A percentile compares a stretch with the other conserved stretches of the same genome.
Evolutionary conservation across 768 basidiomycete genomes (phyloP).

Genomic region (Rhodocollybia butyracea): DNA sequence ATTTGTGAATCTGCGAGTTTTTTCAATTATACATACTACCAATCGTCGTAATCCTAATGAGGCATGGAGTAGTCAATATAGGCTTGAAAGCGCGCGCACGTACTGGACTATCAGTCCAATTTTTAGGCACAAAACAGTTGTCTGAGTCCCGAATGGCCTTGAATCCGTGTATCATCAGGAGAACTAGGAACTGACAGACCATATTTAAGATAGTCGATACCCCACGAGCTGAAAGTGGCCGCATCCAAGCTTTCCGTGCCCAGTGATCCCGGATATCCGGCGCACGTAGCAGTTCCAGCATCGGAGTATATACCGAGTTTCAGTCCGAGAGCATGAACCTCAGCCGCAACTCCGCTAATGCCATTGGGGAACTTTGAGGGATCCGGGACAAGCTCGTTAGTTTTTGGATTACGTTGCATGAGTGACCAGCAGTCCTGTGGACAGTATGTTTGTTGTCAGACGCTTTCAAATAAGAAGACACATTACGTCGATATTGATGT

Average conservation of each 20-base stretch:
- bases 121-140: slow-evolving; percentile 51
- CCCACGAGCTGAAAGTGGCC: slow-evolving; percentile 49
- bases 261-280: slow-evolving; percentile 54
- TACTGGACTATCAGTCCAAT: slow-evolving; percentile 45
- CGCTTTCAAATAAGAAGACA: slow-evolving; percentile 8
- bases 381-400: slow-evolving; percentile 44
- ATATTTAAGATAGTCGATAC: slow-evolving; percentile 57
- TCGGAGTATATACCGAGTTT: slow-evolving; percentile 31
- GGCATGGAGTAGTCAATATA: slow-evolving; percentile 14
- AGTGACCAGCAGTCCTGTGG: slow-evolving; percentile 48
- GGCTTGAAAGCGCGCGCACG: slow-evolving; percentile 10
- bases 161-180: neutral
- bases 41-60: slow-evolving; percentile 38
- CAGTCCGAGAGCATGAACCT: slow-evolving; percentile 14
- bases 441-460: neutral
- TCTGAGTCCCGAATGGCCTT: slow-evolving; percentile 23
- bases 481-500: slow-evolving; percentile 52
- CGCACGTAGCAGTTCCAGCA: slow-evolving; percentile 50
- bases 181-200: slow-evolving; percentile 25
- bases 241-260: slow-evolving; percentile 49
- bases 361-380: slow-evolving; percentile 52
- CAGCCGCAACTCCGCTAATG: slow-evolving; percentile 38
- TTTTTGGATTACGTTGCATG: slow-evolving; percentile 35
- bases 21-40: slow-evolving; percentile 29
- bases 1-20: neutral